Base-by-base conservation (phyloP, 495 filamentous ascomycete genomes). In the Penicillium odoratum region DNA sequence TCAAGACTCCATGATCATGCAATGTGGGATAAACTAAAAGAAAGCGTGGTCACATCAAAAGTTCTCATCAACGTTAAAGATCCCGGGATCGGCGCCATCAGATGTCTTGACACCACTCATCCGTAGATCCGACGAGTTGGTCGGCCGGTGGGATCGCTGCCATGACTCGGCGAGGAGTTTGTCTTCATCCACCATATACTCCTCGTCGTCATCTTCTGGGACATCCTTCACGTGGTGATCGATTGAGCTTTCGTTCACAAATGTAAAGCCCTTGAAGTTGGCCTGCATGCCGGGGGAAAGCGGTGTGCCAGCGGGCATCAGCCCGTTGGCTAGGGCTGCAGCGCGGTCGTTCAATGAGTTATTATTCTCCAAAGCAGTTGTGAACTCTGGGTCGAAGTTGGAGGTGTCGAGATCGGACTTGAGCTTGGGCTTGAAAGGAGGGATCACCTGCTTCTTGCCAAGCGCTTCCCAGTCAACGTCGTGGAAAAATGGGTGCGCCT, bases 351-450 rank as follows among this genome's bases (percentile, higher is more conserved):
- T 98, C 59, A 98, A 80, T 0, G 90, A 94, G 46, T 59, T 70
- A 56, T 74, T 77, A 56, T 62, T 70, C 28, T 92, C 88, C 34
- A 98, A 79, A 7, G 94, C 94, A 60, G 93, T 98, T 45, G 94
- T 98, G 71, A 98, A 98, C 69, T 98, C 95, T 1, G 94, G 94
- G 65, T 98, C 94, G 63, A 98, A 98, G 72, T 98, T 98, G 18
- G 92, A 96, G 4, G 93, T 95, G 67, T 98, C 95, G 4, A 90
- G 90, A 61, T 96, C 91, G 16, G 88, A 92, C 78, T 94, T 94
- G 58, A 98, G 83, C 69, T 94, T 93, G 9, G 94, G 94, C 78
- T 97, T 98, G 81, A 98, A 98, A 0, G 94, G 94, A 0, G 94
- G 94, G n/a, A 92, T 92, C 38, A 97, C 89, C 56, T 92, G 82